Evolutionary conservation across 2,329 filamentous ascomycete species (phyloP).

Genomic region (Gyromitra esculenta): DNA sequence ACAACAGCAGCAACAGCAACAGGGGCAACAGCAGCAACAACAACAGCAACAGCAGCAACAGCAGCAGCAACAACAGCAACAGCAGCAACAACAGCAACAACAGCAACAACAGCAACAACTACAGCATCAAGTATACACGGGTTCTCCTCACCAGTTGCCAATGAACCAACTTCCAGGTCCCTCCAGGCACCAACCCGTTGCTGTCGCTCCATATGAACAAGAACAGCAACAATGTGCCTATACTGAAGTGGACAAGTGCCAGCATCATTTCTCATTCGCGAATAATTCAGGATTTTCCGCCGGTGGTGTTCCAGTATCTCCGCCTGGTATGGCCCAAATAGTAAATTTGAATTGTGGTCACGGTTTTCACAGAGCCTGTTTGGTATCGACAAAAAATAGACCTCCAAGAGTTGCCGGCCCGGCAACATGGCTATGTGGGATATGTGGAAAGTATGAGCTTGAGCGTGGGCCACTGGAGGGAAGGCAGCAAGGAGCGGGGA

Average conservation of each 20-base stretch:
- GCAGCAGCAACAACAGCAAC: neutral
- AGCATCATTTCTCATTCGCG: conserved; percentile 25
- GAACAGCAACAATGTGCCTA: conserved; percentile 36
- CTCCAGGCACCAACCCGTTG: neutral
- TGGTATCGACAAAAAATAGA: conserved; percentile 43
- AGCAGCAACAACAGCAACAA: neutral
- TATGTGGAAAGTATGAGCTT: conserved; percentile 30
- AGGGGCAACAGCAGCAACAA: conserved; percentile 6
- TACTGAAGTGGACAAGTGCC: conserved; percentile 32
- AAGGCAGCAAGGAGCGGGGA: conserved; percentile 8
- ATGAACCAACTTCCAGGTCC: conserved; percentile 16
- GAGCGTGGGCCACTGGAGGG: conserved; percentile 28
- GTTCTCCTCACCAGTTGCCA: conserved; percentile 1
- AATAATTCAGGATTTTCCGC: conserved; percentile 32
- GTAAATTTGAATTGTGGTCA: conserved; percentile 56
- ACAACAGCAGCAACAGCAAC: conserved; percentile 7
- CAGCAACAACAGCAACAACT: neutral
- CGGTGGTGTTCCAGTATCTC: conserved; percentile 29
- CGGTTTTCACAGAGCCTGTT: conserved; percentile 55
- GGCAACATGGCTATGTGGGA: conserved; percentile 35
- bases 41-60: neutral
- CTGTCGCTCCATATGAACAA: neutral
- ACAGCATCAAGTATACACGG: conserved; percentile 11
- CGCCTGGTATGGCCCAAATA: conserved; percentile 45
- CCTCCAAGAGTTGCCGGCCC: conserved; percentile 5